These are phyloP conservation scores for Ambrosia hybrid DNA, from an alignment of 140 eudicot genomes.

Conservation along the genomic window DNA sequence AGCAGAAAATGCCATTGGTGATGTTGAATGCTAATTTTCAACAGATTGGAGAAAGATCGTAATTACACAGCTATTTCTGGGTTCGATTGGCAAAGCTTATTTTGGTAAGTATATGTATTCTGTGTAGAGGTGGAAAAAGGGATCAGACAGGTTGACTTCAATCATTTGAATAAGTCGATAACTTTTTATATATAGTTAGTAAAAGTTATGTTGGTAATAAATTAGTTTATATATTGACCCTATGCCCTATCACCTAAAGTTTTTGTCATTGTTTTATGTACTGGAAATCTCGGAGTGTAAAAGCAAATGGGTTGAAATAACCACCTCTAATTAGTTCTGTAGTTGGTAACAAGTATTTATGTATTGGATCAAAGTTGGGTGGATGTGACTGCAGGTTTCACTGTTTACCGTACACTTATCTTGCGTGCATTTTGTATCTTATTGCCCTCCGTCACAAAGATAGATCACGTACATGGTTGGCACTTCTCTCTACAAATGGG, in stretches of 20 bases:
- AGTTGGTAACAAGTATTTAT: too few relatives aligned
- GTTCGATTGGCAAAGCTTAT: constrained; percentile 53
- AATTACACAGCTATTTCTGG: constrained; percentile 63
- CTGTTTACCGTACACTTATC: constrained; percentile 59
- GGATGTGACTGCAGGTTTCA: constrained; percentile 47
- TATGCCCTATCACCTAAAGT: too few relatives aligned
- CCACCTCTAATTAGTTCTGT: neutral
- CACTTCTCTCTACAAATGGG: constrained; percentile 24
- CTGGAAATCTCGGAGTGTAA: too few relatives aligned
- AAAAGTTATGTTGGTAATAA: too few relatives aligned
- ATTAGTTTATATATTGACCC: too few relatives aligned
- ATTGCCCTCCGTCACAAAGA: constrained; percentile 57
- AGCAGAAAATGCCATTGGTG: too few relatives aligned
- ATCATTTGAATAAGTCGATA: too few relatives aligned
- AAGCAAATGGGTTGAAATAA: too few relatives aligned
- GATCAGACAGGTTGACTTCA: too few relatives aligned
- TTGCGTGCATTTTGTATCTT: constrained; percentile 50
- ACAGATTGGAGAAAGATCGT: constrained; percentile 69
- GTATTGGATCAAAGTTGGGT: neutral
- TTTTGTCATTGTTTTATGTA: too few relatives aligned
- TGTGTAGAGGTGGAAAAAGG: neutral
- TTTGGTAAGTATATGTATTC: constrained; percentile 42
- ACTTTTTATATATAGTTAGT: too few relatives aligned
- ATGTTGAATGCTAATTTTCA: neutral
- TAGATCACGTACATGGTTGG: constrained; percentile 48